These are phyloP conservation scores for Chamaenerion angustifolium DNA, from an alignment of 345 rosid species.

Conservation along the genomic window DNA sequence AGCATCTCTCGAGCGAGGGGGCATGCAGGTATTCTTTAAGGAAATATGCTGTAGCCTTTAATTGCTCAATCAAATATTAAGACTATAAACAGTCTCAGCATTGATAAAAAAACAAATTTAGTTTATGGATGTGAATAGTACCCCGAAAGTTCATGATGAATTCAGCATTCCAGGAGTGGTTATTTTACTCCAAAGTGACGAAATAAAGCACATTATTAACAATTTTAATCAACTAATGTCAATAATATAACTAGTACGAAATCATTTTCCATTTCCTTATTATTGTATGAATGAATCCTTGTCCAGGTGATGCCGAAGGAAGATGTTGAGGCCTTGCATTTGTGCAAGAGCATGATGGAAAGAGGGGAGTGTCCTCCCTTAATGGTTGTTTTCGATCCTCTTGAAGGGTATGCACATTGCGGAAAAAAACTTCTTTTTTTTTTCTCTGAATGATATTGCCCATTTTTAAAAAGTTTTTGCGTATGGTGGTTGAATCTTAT, in stretches of 20 bases:
- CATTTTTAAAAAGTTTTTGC: no score
- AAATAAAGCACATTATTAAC: no score
- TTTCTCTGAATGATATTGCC: no score
- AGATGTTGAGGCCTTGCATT: slow-evolving; percentile 58
- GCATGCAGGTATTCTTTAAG: slow-evolving; percentile 64
- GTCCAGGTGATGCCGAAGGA: slow-evolving; percentile 61
- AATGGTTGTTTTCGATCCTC: slow-evolving; percentile 62
- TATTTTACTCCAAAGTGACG: no score
- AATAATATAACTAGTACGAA: background rate
- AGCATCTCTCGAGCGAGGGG: slow-evolving; percentile 60
- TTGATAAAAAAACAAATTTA: no score
- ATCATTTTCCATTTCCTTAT: background rate
- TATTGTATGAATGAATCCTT: background rate
- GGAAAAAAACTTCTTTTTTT: no score
- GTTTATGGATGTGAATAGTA: no score
- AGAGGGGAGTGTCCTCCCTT: slow-evolving; percentile 85
- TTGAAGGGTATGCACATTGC: slow-evolving; percentile 49
- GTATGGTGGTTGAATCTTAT: no score
- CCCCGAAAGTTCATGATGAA: no score
- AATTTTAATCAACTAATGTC: background rate
- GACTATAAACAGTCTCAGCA: no score
- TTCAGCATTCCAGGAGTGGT: no score
- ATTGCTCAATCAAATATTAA: no score
- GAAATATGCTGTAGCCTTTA: background rate
- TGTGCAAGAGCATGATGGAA: slow-evolving; percentile 55